Conservation (phyloP, 1,284 basidiomycete species). For the Ceratorhiza oryzae-sativae region DNA sequence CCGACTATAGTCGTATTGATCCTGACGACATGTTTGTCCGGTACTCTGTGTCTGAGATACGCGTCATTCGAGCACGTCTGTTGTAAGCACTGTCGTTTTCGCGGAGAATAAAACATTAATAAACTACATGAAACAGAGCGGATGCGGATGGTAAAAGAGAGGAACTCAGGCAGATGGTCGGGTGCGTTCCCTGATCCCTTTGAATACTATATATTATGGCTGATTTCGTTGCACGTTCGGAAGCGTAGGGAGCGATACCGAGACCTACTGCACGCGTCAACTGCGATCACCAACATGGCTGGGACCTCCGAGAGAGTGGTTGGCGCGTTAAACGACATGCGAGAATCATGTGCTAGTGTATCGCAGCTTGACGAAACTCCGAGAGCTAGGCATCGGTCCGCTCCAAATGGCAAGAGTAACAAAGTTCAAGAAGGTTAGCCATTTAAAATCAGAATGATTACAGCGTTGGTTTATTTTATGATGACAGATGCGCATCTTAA, state of each 20-base stretch:
- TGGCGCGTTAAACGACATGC: constrained; percentile 66
- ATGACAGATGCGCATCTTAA: constrained; percentile 68
- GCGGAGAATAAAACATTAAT: not conserved
- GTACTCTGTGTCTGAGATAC: constrained; percentile 77
- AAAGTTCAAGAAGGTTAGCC: constrained; percentile 38
- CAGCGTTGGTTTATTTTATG: constrained; percentile 2
- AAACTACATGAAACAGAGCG: constrained; percentile 55
- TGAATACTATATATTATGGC: constrained; percentile 42
- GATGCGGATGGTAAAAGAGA: constrained; percentile 91
- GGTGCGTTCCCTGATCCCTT: constrained; percentile 64
- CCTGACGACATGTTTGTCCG: constrained; percentile 84
- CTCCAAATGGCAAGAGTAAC: constrained; percentile 34
- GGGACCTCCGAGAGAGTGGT: constrained; percentile 69
- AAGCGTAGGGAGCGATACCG: constrained; percentile 90
- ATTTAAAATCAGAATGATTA: not conserved
- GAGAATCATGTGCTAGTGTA: constrained; percentile 56
- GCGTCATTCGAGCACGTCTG: constrained; percentile 71
- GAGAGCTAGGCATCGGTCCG: constrained; percentile 34
- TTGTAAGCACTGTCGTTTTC: constrained; percentile 57
- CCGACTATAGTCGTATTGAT: constrained; percentile 56
- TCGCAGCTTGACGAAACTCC: constrained; percentile 38
- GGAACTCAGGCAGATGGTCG: constrained; percentile 93
- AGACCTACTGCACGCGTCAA: constrained; percentile 88
- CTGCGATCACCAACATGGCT: constrained; percentile 81
- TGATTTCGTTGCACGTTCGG: constrained; percentile 54